Base-by-base conservation (phyloP, 73 alveolate species). In the Effrenium voratum region DNA sequence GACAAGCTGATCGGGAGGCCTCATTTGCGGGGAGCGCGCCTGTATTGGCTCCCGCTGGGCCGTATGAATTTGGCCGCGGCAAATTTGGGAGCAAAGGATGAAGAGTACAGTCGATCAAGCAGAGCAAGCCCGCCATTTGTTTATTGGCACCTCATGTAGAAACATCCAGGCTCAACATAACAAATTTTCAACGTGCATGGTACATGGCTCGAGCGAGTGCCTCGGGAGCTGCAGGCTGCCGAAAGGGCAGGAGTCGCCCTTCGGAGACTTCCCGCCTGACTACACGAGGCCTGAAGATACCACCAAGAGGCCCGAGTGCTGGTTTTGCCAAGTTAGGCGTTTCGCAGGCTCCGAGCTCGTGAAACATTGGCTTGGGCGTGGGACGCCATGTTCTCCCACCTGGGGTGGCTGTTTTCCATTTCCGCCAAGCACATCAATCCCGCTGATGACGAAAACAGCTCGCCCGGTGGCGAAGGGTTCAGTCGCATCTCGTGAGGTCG, bases 201-300 rank as follows among this genome's bases (percentile, higher is more conserved):
- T n/a, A n/a, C n/a, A n/a, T n/a, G n/a, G n/a, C n/a, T n/a, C n/a
- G n/a, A n/a, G n/a, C n/a, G n/a, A n/a, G n/a, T 24, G 32, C 77
- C n/a, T 2, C 77, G 77, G 22, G 36, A 66, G 19, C 4, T 49
- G 44, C 97, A 90, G 97, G 97, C 60, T 93, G 76, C 99, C 99
- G 52, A 79, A 81, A 84, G 93, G 93, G 13, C 94, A 63, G 57
- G 99, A 93, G 38, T 93, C 99, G 84, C 94, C 94, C 72, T 93
- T 93, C 38, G 99, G 99, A 46, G 94, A 93, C 88, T 93, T 93
- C 84, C 99, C 99, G 5, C 38, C 85, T 15, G 99, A 93, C 70
- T 90, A 90, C 45, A 90, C 97, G 49, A 50, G 97, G 34, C 97
- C 97, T 66, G 86, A 57, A 34, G 87, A 90, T 43, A 87, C 66